These are phyloP conservation scores for Petunia secreta DNA, from an alignment of 257 asterid genomes.

Conservation along the genomic window DNA sequence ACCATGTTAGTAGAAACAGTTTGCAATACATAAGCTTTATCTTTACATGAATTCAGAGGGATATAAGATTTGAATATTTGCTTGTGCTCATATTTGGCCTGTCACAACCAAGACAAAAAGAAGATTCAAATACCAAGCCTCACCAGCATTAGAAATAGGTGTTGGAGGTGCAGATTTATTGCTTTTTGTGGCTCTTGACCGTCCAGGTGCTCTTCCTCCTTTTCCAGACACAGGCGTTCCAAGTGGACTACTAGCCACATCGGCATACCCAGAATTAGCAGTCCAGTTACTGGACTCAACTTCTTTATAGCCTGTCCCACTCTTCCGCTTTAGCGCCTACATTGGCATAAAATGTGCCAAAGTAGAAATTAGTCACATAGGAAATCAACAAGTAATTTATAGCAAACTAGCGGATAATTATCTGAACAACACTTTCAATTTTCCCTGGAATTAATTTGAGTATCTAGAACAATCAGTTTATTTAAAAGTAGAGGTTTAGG, in stretches of 20 bases:
- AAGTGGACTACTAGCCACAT: slow-evolving; percentile 54
- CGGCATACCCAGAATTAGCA: slow-evolving; percentile 55
- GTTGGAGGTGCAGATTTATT: slow-evolving; percentile 63
- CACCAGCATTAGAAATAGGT: slow-evolving; percentile 67
- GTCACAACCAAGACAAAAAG: slow-evolving; percentile 11
- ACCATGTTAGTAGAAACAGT: neutral
- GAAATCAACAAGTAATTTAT: neutral
- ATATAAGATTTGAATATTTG: neutral
- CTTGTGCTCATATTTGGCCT: neutral
- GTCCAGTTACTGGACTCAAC: slow-evolving; percentile 54
- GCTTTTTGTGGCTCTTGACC: slow-evolving; percentile 67
- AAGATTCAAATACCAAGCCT: slow-evolving; percentile 32
- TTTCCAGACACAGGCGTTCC: slow-evolving; percentile 74
- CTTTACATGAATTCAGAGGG: neutral
- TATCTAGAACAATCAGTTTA: neutral
- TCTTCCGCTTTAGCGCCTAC: slow-evolving; percentile 78
- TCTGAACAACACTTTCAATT: neutral
- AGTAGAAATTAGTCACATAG: slow-evolving; percentile 30
- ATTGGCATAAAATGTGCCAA: slow-evolving; percentile 29
- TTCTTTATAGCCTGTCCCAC: slow-evolving; percentile 47
- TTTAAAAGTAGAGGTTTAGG: neutral
- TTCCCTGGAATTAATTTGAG: slow-evolving; percentile 6
- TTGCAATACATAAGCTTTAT: neutral
- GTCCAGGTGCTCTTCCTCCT: slow-evolving; percentile 64
- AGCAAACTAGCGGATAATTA: neutral